phyloP scores from a whole-genome alignment of 108 stramenopile genomes.

The Pseudonitzschia pungens region DNA sequence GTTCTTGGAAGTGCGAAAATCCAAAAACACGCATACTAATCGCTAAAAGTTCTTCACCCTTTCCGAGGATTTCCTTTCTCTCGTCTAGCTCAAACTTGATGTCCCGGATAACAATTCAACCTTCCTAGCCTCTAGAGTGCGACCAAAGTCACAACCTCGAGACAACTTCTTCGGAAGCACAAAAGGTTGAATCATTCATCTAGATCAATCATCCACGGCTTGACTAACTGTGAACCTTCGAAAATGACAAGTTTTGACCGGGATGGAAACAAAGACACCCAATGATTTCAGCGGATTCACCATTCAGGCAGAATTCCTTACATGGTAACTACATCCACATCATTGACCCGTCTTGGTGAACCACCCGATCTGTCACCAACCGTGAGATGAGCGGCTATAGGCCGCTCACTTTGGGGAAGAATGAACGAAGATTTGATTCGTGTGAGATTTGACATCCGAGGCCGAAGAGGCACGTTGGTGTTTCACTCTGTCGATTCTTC shows the following conservation, averaged over 20 bases:
- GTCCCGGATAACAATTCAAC: neutral
- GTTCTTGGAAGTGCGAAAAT: neutral
- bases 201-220: neutral
- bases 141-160: neutral
- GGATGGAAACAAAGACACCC: conserved; percentile 16
- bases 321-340: conserved; percentile 15
- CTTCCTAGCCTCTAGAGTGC: neutral
- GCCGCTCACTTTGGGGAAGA: conserved; percentile 25
- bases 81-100: neutral
- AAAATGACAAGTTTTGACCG: conserved; percentile 25
- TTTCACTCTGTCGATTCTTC: neutral
- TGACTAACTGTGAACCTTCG: neutral
- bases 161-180: neutral
- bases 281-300: conserved; percentile 13
- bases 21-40: conserved; percentile 7
- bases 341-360: conserved; percentile 5
- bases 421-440: neutral
- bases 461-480: neutral
- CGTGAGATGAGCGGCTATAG: conserved; percentile 27
- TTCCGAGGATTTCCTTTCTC: conserved; percentile 7
- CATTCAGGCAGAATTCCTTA: neutral
- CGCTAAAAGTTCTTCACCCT: conserved; percentile 1
- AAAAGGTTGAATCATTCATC: neutral
- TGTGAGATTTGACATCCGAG: neutral
- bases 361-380: conserved; percentile 27